Conservation (phyloP, 495 filamentous ascomycete genomes). For the Echria macrotheca region DNA sequence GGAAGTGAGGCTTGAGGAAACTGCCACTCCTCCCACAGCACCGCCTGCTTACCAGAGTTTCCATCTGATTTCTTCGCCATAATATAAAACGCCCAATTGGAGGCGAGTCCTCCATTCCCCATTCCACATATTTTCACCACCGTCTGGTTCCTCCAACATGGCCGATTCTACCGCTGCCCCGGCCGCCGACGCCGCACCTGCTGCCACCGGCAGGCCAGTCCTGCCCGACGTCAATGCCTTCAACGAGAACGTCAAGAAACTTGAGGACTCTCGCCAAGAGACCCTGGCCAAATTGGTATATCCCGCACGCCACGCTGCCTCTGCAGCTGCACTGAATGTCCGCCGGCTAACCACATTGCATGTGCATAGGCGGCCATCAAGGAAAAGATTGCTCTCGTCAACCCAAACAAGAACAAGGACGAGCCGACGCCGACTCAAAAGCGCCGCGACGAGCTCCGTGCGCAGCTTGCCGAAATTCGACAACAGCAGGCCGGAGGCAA, state of each 20-base stretch:
- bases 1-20: too few species aligned
- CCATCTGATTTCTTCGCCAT: neutral
- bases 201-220: slow-evolving; percentile 53
- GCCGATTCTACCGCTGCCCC: slow-evolving; percentile 37
- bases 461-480: slow-evolving; percentile 65
- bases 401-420: slow-evolving; percentile 62
- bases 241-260: slow-evolving; percentile 65
- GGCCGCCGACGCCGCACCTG: slow-evolving; percentile 43
- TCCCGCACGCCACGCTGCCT: slow-evolving; percentile 18
- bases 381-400: slow-evolving; percentile 73
- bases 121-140: neutral
- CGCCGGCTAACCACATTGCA: slow-evolving; percentile 2
- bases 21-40: too few species aligned
- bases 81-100: neutral
- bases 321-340: neutral
- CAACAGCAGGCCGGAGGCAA: slow-evolving; percentile 82
- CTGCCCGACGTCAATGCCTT: slow-evolving; percentile 67
- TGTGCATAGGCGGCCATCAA: slow-evolving; percentile 70
- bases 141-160: slow-evolving; percentile 28
- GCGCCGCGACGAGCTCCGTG: slow-evolving; percentile 74
- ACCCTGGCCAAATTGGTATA: slow-evolving; percentile 73
- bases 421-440: slow-evolving; percentile 66
- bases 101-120: neutral
- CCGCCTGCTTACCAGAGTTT: too few species aligned
- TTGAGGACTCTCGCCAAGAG: slow-evolving; percentile 75